phyloP scores from a whole-genome alignment of 306 rosid species.

The Phaseolus lunatus region DNA sequence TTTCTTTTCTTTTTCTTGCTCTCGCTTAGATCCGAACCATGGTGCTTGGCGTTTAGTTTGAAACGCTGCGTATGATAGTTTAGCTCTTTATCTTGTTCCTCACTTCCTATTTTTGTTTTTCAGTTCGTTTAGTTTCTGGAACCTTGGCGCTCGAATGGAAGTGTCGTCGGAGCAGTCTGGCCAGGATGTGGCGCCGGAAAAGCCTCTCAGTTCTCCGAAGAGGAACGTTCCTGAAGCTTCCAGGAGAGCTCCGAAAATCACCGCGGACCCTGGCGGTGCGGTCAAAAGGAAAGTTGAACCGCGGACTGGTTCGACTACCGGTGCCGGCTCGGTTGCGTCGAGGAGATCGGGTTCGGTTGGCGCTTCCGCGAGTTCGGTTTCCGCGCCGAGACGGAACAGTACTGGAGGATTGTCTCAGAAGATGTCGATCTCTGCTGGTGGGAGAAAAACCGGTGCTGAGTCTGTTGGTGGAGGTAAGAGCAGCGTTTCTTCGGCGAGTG shows the following conservation, averaged over 20 bases:
- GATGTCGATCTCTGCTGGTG: slow-evolving; percentile 53
- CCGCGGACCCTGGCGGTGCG: slow-evolving; percentile 42
- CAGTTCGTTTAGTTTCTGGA: slow-evolving; percentile 6
- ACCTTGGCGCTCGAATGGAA: slow-evolving; percentile 62
- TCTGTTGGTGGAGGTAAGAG: slow-evolving; percentile 47
- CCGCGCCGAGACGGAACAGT: slow-evolving; percentile 68
- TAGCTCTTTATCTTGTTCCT: slow-evolving; percentile 18
- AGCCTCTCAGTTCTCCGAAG: slow-evolving; percentile 43
- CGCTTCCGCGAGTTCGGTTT: slow-evolving; percentile 53
- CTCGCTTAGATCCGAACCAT: slow-evolving; percentile 38
- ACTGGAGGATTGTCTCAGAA: slow-evolving; percentile 78
- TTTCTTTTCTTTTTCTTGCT: neutral
- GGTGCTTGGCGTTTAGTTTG: slow-evolving; percentile 34
- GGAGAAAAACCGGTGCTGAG: slow-evolving; percentile 43
- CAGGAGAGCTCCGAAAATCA: slow-evolving; percentile 49
- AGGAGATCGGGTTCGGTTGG: slow-evolving; percentile 58
- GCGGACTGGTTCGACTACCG: slow-evolving; percentile 40
- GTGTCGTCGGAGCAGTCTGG: slow-evolving; percentile 52
- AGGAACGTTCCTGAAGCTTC: slow-evolving; percentile 44
- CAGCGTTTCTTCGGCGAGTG: slow-evolving; percentile 40
- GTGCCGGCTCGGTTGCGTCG: slow-evolving; percentile 44
- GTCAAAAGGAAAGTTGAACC: slow-evolving; percentile 61
- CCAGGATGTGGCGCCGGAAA: slow-evolving; percentile 53
- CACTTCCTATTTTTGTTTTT: slow-evolving; percentile 18
- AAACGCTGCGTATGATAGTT: slow-evolving; percentile 49